Base-by-base conservation (phyloP, 2,329 filamentous ascomycete species). In the Sporothrix pallida region DNA sequence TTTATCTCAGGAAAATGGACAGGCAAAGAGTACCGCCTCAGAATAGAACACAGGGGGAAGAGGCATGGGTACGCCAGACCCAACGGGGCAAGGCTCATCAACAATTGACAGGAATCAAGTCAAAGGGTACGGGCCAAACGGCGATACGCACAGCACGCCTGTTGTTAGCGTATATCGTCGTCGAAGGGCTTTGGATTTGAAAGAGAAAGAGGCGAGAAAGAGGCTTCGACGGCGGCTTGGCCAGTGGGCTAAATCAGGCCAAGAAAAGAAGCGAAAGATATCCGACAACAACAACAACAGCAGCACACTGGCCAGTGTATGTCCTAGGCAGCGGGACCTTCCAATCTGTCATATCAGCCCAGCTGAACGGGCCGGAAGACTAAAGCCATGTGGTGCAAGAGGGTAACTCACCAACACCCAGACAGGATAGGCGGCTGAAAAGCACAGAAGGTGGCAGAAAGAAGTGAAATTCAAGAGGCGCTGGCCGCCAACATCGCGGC, bases 401-500 rank as follows among this genome's bases (percentile, higher is more conserved):
- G 17, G 37, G 20, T 9, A 26, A 37, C 26, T 60, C 5, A 26
- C 15, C 37, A 10, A 42, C 42, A 23, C 42, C n/a, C 48, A 12
- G 13, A 9, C 10, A 67, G 12, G 9, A 48, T 48, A 26, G 3
- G 42, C 13, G 62, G 20, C 42, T 48, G 42, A 48, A 26, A 15
- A 26, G n/a, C 13, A 48, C 42, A 67, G 20, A 31, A 48, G 20
- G 3, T 44, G 9, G 4, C 6, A 63, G 17, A 44, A 17, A 9
- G 17, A 44, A 44, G 12, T 9, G 17, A 44, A 44, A 20, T 63
- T 44, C 9, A 42, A 42, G 31, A 63, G 58, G 17, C 58, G 62
- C 62, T 48, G 42, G 31, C 58, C 15, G 62, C 62, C 62, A 20
- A 48, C 62, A 65, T 65, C 62, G 62, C 62, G 65, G 46, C 46